Evolutionary conservation across 2,329 filamentous ascomycete genomes (phyloP).

Genomic region (Cercospora berteroae): DNA sequence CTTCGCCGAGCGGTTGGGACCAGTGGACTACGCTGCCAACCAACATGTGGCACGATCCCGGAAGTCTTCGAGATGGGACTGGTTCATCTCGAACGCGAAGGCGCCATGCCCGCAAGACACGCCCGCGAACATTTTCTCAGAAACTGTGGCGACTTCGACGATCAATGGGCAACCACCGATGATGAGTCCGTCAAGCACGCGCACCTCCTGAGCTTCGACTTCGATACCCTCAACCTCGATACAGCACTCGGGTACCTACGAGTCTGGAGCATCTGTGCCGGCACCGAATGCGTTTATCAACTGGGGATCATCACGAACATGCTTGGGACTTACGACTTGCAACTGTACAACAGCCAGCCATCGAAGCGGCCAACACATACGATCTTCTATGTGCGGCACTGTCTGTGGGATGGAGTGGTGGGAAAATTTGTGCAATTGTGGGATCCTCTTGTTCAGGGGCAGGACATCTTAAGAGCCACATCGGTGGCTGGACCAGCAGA

Average conservation of each 20-base stretch:
- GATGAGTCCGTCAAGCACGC: neutral
- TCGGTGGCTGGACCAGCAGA: neutral
- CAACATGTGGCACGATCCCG: neutral
- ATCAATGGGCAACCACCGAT: neutral
- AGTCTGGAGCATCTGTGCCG: neutral
- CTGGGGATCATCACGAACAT: neutral
- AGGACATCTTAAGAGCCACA: neutral
- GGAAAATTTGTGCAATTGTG: neutral
- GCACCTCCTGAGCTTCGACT: neutral
- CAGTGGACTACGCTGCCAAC: neutral
- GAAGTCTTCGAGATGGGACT: neutral
- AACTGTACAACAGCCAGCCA: neutral
- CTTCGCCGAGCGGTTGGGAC: neutral
- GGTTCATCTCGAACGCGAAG: neutral
- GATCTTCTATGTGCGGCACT: neutral
- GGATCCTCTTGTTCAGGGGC: neutral
- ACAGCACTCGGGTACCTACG: neutral
- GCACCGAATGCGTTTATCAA: neutral
- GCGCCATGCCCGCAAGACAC: neutral
- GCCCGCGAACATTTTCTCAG: neutral
- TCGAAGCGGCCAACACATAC: neutral
- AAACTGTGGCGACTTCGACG: neutral
- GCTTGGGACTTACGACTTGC: neutral
- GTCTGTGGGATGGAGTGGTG: neutral
- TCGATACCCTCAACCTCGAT: neutral